Base-by-base conservation (phyloP, 495 filamentous ascomycete species). In the Penicillium lividum region DNA sequence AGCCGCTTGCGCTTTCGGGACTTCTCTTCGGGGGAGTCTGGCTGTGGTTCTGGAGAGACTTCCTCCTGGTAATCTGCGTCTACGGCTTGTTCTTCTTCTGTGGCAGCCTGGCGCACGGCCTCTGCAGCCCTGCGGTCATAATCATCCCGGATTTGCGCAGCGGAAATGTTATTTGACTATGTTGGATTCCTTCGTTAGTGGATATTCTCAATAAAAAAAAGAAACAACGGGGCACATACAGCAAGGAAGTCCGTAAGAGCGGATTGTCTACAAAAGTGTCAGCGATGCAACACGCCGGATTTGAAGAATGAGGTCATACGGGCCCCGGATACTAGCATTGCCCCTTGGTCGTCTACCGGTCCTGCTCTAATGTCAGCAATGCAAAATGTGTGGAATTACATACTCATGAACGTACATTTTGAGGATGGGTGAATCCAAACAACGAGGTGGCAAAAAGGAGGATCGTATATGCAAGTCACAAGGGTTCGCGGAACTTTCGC, bases 81-180 rank as follows among this genome's bases (percentile, higher is more conserved):
- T 16, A 61, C 64, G 31, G 68, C 61, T 15, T 54, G 55, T 46
- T 53, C 53, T 42, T 56, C 50, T 48, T 63, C 59, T 13, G 51
- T 51, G 5, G 51, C 33, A 6, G 73, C 75, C 54, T 79, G 76
- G 11, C 65, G 63, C 9, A 76, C 72, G 45, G 76, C 74, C 54
- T 80, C 77, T 59, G 72, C 65, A 33, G 75, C 56, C 49, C 80
- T 73, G 54, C 73, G 72, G 51, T 77, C 83, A 75, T 81, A 87
- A 57, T 91, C 85, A 54, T 83, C 73, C 40, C 83, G 80, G 61
- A 96, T 96, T 59, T 90, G 86, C 30, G 78, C 75, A 5, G 91
- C 91, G n/a, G 89, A 93, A 67, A 96, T 96, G 61, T 94, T 94
- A 69, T 97, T 88, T 10, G 90, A 87, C 84, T 91, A 60, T 18